A percentile compares a stretch with the other conserved stretches of the same genome.
Conservation (phyloP, 2,329 filamentous ascomycete genomes). For the Fonsecaea pedrosoi region DNA sequence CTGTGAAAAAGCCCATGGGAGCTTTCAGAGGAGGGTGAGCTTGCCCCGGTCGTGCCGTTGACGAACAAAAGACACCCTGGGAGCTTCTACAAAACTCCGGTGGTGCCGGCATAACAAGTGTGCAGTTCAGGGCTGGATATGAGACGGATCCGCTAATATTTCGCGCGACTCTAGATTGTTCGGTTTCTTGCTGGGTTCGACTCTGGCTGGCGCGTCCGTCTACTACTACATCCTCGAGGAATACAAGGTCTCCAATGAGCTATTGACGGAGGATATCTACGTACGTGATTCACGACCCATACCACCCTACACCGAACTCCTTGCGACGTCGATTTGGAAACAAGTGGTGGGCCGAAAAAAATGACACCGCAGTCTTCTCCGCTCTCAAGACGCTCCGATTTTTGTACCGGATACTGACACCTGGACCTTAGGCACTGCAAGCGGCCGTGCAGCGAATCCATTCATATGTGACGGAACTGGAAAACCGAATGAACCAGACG, state of each 20-base stretch:
- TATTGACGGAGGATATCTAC: conserved; percentile 94
- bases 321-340: not conserved
- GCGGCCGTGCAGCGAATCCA: conserved; percentile 84
- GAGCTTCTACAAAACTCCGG: conserved; percentile 17
- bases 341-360: not conserved
- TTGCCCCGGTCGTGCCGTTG: not conserved
- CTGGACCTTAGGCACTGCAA: conserved; percentile 73
- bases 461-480: conserved; percentile 79
- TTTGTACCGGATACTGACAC: conserved; percentile 28
- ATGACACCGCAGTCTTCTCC: not conserved
- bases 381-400: not conserved
- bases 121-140: not conserved
- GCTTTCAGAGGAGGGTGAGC: conserved; percentile 76
- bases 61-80: not conserved
- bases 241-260: conserved; percentile 90
- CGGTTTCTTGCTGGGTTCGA: conserved; percentile 86
- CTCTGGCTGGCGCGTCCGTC: conserved; percentile 77
- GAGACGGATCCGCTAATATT: conserved; percentile 26
- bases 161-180: conserved; percentile 68
- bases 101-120: not conserved
- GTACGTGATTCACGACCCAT: conserved; percentile 63
- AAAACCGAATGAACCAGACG: conserved; percentile 73
- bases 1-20: conserved; percentile 67
- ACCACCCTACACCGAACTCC: not conserved
- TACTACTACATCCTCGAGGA: conserved; percentile 94